A percentile compares a stretch with the other conserved stretches of the same genome.
Conservation (phyloP, 306 rosid genomes). For the Vicia sativa region DNA sequence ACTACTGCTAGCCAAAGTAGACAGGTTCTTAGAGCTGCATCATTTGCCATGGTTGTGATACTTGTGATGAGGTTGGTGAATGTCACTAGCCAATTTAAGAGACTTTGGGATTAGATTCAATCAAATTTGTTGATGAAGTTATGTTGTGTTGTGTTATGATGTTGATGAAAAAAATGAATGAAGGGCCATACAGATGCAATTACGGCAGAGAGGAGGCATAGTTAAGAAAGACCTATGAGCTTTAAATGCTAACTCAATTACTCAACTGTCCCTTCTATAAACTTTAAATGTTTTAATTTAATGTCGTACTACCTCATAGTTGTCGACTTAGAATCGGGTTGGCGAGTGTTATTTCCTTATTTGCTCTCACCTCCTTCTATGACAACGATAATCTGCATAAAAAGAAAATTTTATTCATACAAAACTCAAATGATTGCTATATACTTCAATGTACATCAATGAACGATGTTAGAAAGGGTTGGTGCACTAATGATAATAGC, state of each 20-base stretch:
- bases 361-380: background rate
- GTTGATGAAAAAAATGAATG: constrained; percentile 7
- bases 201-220: background rate
- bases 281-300: background rate
- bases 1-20: constrained; percentile 62
- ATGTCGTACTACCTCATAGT: background rate
- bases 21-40: constrained; percentile 57
- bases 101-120: constrained; percentile 3
- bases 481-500: too few relatives aligned
- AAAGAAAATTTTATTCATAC: too few relatives aligned
- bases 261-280: background rate
- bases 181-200: background rate
- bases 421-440: too few relatives aligned
- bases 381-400: background rate
- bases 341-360: background rate
- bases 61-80: background rate
- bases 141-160: background rate
- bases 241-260: constrained; percentile 28
- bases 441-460: too few relatives aligned
- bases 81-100: background rate
- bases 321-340: background rate
- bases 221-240: background rate
- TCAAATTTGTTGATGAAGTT: background rate
- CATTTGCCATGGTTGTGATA: constrained; percentile 53
- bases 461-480: too few relatives aligned